Base-by-base conservation (phyloP, 2,329 filamentous ascomycete species). In the Pseudopyrenochaeta lycopersici region DNA sequence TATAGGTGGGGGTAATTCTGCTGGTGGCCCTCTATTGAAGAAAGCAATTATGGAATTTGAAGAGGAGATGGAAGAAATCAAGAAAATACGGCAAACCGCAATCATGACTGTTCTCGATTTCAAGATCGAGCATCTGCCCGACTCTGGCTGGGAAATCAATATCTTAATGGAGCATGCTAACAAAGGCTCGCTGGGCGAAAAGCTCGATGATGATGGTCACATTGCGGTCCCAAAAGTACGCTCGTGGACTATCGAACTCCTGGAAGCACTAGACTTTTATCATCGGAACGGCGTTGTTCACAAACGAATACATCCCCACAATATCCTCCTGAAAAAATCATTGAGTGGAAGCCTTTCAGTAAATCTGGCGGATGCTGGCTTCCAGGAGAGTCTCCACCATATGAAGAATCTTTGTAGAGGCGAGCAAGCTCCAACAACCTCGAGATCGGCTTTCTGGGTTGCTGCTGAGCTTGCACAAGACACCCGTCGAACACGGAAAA, bases 171-270 rank as follows among this genome's bases (percentile, higher is more conserved):
- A 93, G 42, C 84, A 91, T 65, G 90, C 91, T 10, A 89, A 92
- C 46, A 92, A 91, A 72, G 92, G 92, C 0, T 91, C 93, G 0
- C 78, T 99, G 12, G 86, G 89, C 23, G 92, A 97, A 65, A 81
- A 96, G 17, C 81, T 99, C 27, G 89, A 94, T 51, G 85, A 94
- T 55, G 87, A 92, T 36, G 91, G 90, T 4, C 85, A 85, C 27
- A 79, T 97, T 45, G 85, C 89, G 36, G 84, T 90, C 46, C 85
- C 86, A 59, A 93, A 89, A 71, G 88, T 93, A 39, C 89, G 92
- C 47, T 88, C 91, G 20, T 98, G 92, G 89, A 95, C 92, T n/a
- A 87, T 93, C 54, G 92, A 97, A 67, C 82, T 99, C 15, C 84
- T 99, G 21, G 92, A 97, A 77, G 95, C 89, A 0, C 80, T 99